Evolutionary conservation across 805 yeast species (phyloP), one percentile per base, ranked within the genome.

Genomic region (Yarrowia hollandica): DNA sequence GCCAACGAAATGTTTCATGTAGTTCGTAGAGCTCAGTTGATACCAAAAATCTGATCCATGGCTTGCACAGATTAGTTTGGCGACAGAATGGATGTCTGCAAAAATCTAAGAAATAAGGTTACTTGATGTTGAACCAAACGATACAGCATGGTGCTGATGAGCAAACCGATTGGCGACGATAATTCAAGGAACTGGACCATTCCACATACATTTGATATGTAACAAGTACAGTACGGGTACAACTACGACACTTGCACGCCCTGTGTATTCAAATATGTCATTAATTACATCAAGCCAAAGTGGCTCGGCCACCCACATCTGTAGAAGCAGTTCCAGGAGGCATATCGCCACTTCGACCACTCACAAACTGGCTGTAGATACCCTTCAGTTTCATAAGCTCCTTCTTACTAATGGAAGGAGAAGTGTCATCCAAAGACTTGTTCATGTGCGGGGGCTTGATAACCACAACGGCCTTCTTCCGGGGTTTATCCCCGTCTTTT

Each of bases 321-420:
- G 76, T 82, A 66, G 94, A 82, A 3, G 92, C 82, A 30, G 83
- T 79, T 0, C 97, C 97, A 63, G 83, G 84, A 0, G 95, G 96
- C 89, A 92, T 83, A 60, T 85, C 84, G 0, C 96, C 97, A 60
- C 87, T 91, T 42, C 97, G 74, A 14, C 82, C 90, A 37, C 83
- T 79, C 5, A 85, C 81, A 67, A 92, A 94, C 67, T 85, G 84
- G 18, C 75, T 68, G 68, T 92, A 92, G 30, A 92, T 85, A 0
- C 69, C 72, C 21, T 75, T 70, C 50, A 92, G 77, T 66, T 90
- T 88, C 7, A 65, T 64, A 62, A 80, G 78, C 67, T 92, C 98
- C 16, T 83, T 79, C 0, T 74, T 71, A 0, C 97, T 90, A 25
- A 92, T 90, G 46, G 96, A 88, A n/a, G 96, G 89, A 64, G 88